These are phyloP conservation scores for Hordeum pubiflorum DNA, from an alignment of 202 grass and related monocot species.

Conservation along the genomic window DNA sequence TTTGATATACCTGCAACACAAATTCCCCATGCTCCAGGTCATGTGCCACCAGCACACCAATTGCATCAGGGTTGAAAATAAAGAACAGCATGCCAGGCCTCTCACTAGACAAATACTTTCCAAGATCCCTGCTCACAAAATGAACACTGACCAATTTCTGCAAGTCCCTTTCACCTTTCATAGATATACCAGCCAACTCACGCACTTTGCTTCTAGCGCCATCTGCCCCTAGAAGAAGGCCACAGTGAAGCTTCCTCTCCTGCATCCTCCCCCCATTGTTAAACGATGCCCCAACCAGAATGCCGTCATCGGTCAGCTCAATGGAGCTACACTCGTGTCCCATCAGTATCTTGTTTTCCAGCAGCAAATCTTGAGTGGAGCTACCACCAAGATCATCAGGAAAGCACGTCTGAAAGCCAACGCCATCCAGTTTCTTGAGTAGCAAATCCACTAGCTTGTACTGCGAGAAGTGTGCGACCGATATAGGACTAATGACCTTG, in stretches of 20 bases:
- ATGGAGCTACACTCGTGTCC: slow-evolving; percentile 74
- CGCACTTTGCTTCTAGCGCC: slow-evolving; percentile 69
- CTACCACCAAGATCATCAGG: slow-evolving; percentile 30
- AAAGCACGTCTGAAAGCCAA: slow-evolving; percentile 50
- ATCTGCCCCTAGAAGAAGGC: slow-evolving; percentile 65
- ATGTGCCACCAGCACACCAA: slow-evolving; percentile 91
- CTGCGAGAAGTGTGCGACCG: slow-evolving; percentile 84
- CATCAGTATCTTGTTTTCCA: slow-evolving; percentile 75
- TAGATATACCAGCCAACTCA: slow-evolving; percentile 63
- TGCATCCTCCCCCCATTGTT: slow-evolving; percentile 34
- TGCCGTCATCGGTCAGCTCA: slow-evolving; percentile 40
- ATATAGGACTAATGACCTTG: slow-evolving; percentile 65
- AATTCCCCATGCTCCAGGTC: slow-evolving; percentile 90
- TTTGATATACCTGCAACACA: slow-evolving; percentile 69
- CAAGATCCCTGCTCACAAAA: slow-evolving; percentile 79
- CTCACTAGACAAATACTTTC: slow-evolving; percentile 58
- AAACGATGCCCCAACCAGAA: slow-evolving; percentile 47
- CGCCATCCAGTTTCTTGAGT: slow-evolving; percentile 62
- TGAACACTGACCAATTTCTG: slow-evolving; percentile 87
- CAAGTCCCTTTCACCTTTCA: slow-evolving; percentile 74
- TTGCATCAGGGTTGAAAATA: slow-evolving; percentile 72
- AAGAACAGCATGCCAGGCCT: slow-evolving; percentile 95
- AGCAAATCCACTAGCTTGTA: slow-evolving; percentile 74
- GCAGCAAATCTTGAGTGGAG: slow-evolving; percentile 8
- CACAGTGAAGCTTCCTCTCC: slow-evolving; percentile 64